Base-by-base conservation (phyloP, 2,329 filamentous ascomycete genomes). In the Talaromyces sp. region DNA sequence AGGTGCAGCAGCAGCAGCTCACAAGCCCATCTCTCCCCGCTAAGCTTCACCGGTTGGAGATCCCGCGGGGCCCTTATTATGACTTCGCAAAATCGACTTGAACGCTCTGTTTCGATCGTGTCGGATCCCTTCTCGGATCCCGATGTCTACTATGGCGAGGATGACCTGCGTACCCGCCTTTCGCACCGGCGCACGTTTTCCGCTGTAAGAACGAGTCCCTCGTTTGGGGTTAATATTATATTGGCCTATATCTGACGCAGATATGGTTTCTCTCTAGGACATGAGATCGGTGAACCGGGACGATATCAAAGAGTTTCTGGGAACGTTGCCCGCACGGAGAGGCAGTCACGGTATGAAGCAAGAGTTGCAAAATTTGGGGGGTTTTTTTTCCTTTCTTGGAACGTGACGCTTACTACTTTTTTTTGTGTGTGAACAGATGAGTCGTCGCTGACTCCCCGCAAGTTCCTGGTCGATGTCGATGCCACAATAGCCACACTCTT, bases 401-500 rank as follows among this genome's bases (percentile, higher is more conserved):
- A n/a, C 36, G 1, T 42, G 33, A 28, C 9, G 33, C 47, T 55
- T 36, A 55, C 28, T 19, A 7, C 25, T 15, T 30, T 44, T n/a
- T 4, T 47, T 30, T 19, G 13, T 17, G 4, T 28, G 57, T 56
- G 25, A 30, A 30, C 71, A 95, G 93, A 96, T 80, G 92, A 93
- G 74, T 80, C 82, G 55, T 84, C 86, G 36, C 80, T 85, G 56
- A 81, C 85, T 55, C 85, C 89, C 61, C 90, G 91, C 64, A 89
- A 88, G 67, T 96, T 96, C 76, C 83, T 96, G 42, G 87, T 98
- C 73, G 85, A 95, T 68, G 93, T 98, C 69, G 89, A 96, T 55
- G 81, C 86, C 25, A 97, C 93, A 0, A 83, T 96, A 61, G 84
- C 92, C 71, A 88, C 85, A 62, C 82, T 99, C 52, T 82, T 92